These are phyloP conservation scores for Microthyrium microscopicum DNA, from an alignment of 2,329 filamentous ascomycete species.

Conservation along the genomic window DNA sequence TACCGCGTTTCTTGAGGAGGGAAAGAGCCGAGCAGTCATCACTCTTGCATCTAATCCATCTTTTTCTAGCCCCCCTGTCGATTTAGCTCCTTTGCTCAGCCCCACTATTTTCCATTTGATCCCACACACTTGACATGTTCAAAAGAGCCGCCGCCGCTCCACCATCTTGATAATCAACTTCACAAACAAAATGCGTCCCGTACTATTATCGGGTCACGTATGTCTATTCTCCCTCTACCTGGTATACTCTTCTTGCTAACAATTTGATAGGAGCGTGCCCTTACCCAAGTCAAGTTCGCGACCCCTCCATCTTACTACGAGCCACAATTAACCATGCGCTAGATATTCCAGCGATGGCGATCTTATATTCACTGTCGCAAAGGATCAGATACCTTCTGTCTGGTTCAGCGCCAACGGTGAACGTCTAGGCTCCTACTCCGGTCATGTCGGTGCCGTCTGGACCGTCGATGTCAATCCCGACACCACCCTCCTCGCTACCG, in stretches of 20 bases:
- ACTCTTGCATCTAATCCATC: not conserved
- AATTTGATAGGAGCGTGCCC: conserved; percentile 56
- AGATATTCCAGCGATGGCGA: conserved; percentile 92
- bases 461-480: conserved; percentile 93
- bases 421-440: conserved; percentile 88
- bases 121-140: not conserved
- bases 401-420: conserved; percentile 98
- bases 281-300: conserved; percentile 77
- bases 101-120: not conserved
- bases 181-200: conserved; percentile 63
- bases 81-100: not conserved
- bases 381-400: conserved; percentile 91
- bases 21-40: too few species aligned
- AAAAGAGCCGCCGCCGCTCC: not conserved
- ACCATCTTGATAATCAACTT: conserved; percentile 1
- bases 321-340: conserved; percentile 8
- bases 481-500: conserved; percentile 78
- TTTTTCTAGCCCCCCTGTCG: too few species aligned
- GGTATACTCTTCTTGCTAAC: conserved; percentile 1
- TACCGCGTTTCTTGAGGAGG: too few species aligned
- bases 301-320: conserved; percentile 6
- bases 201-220: conserved; percentile 85
- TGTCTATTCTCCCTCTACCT: conserved; percentile 14
- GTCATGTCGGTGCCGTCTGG: conserved; percentile 97
- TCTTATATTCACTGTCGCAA: conserved; percentile 85